Evolutionary conservation across 2,329 filamentous ascomycete species (phyloP).

Genomic region (Daldinia sp.): DNA sequence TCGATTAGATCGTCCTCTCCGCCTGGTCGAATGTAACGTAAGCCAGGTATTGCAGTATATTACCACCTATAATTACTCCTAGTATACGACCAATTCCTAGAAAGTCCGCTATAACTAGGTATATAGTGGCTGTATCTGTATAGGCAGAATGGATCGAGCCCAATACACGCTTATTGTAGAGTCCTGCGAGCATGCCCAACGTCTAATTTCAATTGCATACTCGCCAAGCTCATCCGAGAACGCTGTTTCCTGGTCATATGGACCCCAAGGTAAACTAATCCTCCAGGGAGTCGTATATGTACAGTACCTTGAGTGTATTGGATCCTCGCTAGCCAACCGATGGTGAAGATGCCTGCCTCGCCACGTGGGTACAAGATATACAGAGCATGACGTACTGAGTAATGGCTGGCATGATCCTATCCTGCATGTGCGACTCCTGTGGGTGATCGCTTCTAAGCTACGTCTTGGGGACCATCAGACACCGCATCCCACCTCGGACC

Average conservation of each 20-base stretch:
- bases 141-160: conserved; percentile 7
- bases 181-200: conserved; percentile 36
- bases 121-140: not conserved
- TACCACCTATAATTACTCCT: conserved; percentile 3
- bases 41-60: conserved; percentile 1
- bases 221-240: conserved; percentile 15
- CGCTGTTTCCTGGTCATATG: conserved; percentile 24
- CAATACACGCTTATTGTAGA: conserved; percentile 2
- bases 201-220: conserved; percentile 19
- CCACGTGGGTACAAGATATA: conserved; percentile 28
- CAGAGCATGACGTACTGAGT: conserved; percentile 27
- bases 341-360: conserved; percentile 22
- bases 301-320: conserved; percentile 21
- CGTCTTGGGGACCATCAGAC: conserved; percentile 13
- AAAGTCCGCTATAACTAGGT: not conserved
- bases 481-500: conserved; percentile 20
- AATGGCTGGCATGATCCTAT: conserved; percentile 15
- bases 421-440: conserved; percentile 16
- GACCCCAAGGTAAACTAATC: conserved; percentile 12
- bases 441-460: conserved; percentile 9
- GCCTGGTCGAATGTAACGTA: conserved; percentile 5
- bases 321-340: conserved; percentile 9
- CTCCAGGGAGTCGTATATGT: conserved; percentile 4
- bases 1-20: conserved; percentile 9
- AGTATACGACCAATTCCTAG: not conserved